Percentiles rank a stretch among this genome's conserved stretches.
Conservation (phyloP, 345 rosid species). For the Eucalyptus dawsonii region DNA sequence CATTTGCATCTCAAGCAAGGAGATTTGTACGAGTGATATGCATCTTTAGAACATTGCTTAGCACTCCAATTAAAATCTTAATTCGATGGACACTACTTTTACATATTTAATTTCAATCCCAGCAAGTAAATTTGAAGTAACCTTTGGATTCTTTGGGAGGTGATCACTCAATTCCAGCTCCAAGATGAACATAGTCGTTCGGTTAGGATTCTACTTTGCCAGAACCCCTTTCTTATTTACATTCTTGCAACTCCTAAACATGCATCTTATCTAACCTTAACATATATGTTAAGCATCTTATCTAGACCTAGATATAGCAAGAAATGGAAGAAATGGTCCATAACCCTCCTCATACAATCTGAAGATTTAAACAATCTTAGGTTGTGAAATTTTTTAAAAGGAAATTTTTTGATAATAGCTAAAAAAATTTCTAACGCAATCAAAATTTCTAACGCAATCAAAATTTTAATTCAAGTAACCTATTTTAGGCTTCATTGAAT, state of each 20-base stretch:
- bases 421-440: neutral
- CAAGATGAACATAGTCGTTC: neutral
- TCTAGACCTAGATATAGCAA: neutral
- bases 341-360: neutral
- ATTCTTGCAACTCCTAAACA: neutral
- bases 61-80: neutral
- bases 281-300: neutral
- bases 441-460: no score
- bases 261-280: neutral
- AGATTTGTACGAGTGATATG: neutral
- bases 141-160: neutral
- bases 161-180: neutral
- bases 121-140: neutral
- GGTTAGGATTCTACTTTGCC: neutral
- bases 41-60: neutral
- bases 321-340: neutral
- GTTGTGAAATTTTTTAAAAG: neutral
- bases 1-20: neutral
- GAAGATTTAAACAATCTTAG: neutral
- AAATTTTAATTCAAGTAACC: no score
- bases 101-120: neutral
- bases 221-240: neutral
- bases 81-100: neutral
- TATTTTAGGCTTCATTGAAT: neutral
- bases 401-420: neutral